A percentile compares a stretch with the other conserved stretches of the same genome.
These are phyloP conservation scores for Ustilago esculenta DNA, from an alignment of 1,284 basidiomycete species.

Conservation along the genomic window DNA sequence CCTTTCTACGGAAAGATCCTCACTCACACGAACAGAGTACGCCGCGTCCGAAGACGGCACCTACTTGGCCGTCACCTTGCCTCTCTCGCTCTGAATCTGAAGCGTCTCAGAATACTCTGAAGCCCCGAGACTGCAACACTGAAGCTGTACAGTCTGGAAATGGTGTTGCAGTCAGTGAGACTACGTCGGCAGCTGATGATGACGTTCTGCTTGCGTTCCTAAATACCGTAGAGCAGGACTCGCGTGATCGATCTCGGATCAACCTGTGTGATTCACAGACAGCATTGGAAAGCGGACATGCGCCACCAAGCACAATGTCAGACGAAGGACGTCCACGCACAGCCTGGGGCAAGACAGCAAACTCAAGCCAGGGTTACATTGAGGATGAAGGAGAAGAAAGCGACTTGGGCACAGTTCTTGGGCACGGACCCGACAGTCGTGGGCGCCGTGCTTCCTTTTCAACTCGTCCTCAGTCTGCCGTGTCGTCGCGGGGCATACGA, in stretches of 20 bases:
- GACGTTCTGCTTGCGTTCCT: slow-evolving; percentile 37
- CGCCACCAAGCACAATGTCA: not conserved
- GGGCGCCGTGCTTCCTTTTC: slow-evolving; percentile 18
- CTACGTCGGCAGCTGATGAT: slow-evolving; percentile 9
- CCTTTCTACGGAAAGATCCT: slow-evolving; percentile 4
- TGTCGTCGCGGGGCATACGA: not conserved
- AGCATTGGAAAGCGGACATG: not conserved
- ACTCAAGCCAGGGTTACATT: slow-evolving; percentile 11
- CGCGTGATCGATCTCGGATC: slow-evolving; percentile 15
- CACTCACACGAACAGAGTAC: slow-evolving; percentile 2
- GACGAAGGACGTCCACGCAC: slow-evolving; percentile 37
- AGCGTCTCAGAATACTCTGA: slow-evolving; percentile 19
- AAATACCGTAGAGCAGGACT: slow-evolving; percentile 40
- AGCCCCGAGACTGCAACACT: slow-evolving; percentile 5
- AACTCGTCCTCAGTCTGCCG: slow-evolving; percentile 10
- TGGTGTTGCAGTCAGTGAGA: no score
- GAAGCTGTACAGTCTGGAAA: not conserved
- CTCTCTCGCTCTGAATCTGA: slow-evolving; percentile 22
- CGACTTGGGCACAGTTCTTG: slow-evolving; percentile 3
- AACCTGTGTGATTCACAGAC: not conserved
- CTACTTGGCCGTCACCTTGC: slow-evolving; percentile 24
- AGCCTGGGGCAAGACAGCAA: slow-evolving; percentile 32
- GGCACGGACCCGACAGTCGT: not conserved
- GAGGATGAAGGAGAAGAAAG: slow-evolving; percentile 2
- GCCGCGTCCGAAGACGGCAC: slow-evolving; percentile 39